Evolutionary conservation across 495 filamentous ascomycete genomes (phyloP), one percentile per base, ranked within the genome.

Genomic region (Penicillium lagena): DNA sequence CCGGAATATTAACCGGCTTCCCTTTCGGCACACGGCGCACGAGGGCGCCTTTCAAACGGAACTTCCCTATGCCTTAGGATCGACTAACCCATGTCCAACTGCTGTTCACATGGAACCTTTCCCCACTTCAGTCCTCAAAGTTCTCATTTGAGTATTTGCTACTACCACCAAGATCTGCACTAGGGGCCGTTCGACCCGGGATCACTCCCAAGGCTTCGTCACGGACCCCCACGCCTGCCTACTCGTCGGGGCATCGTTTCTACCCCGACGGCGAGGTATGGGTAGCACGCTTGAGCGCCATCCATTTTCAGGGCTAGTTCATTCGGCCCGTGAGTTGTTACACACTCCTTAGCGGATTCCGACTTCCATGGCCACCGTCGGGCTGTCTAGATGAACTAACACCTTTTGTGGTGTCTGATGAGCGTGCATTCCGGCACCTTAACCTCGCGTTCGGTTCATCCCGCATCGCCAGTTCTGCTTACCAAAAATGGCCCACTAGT

Each of bases 101-200:
- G 73, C 76, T 81, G 72, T 81, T 82, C 70, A 78, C 75, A 79
- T 70, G 68, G 72, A 82, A 81, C 79, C 73, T 80, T 82, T 81
- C 75, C 73, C 75, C 73, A 81, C 76, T 80, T 82, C 75, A 79
- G 77, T 81, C 76, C 71, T 81, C 77, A 78, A 81, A 81, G 75
- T 79, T 82, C 74, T 80, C 70, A 81, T 82, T 82, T 79, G 77
- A 81, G 72, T 82, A 82, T 82, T 82, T 83, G 74, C 77, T 82
- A 83, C 75, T 82, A 78, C 76, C 69, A 83, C 78, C 76, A 81
- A 82, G 78, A 82, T 78, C 79, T 81, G 74, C 75, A 83, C 77
- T 80, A 79, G 74, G 64, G 77, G 76, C 73, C 69, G 75, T 81
- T 83, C 75, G 56, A 81, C 75, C 76, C 71, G 67, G 73, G 73